Percentiles rank a stretch among this genome's conserved stretches.
Evolutionary conservation across 352 stramenopile species (phyloP).

Genomic region (Achlya hypogyna): DNA sequence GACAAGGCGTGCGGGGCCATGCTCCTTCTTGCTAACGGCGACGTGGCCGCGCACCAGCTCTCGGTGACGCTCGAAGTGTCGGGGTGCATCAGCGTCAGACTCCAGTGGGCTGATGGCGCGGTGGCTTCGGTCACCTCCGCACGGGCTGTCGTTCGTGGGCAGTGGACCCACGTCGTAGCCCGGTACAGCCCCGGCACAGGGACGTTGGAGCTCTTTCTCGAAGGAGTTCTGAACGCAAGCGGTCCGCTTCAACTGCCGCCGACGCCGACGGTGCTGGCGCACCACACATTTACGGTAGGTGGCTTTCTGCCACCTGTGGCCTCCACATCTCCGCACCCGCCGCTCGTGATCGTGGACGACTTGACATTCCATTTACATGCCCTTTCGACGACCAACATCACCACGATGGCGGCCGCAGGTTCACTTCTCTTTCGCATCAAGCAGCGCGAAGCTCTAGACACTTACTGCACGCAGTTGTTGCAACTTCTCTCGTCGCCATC

Average conservation of each 20-base stretch:
- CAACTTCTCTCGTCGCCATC: constrained; percentile 23
- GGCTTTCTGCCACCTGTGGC: background rate
- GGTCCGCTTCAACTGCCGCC: background rate
- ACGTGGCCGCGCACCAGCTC: background rate
- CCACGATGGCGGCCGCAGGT: constrained; percentile 24
- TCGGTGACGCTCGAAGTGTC: background rate
- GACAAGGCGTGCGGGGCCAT: background rate
- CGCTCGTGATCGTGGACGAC: constrained; percentile 13
- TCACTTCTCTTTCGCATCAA: constrained; percentile 36
- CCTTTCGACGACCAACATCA: constrained; percentile 20
- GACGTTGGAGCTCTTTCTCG: background rate
- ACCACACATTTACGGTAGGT: constrained; percentile 15
- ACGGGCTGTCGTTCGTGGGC: background rate
- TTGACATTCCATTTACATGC: constrained; percentile 5
- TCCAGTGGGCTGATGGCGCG: background rate
- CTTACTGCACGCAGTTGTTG: constrained; percentile 28
- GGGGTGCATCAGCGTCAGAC: background rate
- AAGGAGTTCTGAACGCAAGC: background rate
- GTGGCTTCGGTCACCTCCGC: background rate
- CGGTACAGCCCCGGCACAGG: background rate
- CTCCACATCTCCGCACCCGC: background rate
- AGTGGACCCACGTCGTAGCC: constrained; percentile 6
- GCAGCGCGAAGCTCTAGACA: constrained; percentile 25
- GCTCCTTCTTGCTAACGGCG: constrained; percentile 9
- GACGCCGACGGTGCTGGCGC: background rate